A percentile compares a stretch with the other conserved stretches of the same genome.
These are phyloP conservation scores for Entomortierella beljakovae DNA, from an alignment of 192 early-diverging fungal genomes.

Conservation along the genomic window DNA sequence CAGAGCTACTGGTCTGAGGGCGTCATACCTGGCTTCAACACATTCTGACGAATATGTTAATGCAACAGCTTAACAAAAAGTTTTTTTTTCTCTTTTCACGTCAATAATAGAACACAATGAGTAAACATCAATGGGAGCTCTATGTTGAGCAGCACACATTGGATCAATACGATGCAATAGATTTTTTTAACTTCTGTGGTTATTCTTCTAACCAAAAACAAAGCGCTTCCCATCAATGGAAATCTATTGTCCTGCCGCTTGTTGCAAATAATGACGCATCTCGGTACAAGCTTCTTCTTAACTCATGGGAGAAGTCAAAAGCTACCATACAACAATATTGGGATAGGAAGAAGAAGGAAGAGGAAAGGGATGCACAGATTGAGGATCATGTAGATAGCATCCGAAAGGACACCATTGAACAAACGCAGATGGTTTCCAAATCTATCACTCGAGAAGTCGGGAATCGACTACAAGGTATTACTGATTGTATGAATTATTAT, in stretches of 20 bases:
- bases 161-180: constrained; percentile 17
- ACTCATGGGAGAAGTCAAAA: background rate
- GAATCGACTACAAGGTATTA: constrained; percentile 18
- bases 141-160: constrained; percentile 22
- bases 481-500: background rate
- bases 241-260: constrained; percentile 8
- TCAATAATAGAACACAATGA: constrained; percentile 10
- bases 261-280: constrained; percentile 1
- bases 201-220: constrained; percentile 5
- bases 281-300: constrained; percentile 9
- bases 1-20: constrained; percentile 22
- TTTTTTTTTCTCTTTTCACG: constrained; percentile 3
- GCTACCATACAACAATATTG: constrained; percentile 8
- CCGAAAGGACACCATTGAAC: constrained; percentile 10
- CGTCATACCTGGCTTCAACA: constrained; percentile 33
- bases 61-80: background rate
- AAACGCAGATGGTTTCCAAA: constrained; percentile 10
- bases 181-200: constrained; percentile 18
- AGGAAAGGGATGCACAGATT: constrained; percentile 8
- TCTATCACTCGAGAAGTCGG: constrained; percentile 11
- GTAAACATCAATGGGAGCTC: constrained; percentile 4
- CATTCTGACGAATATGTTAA: constrained; percentile 3
- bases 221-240: constrained; percentile 21
- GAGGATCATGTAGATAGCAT: constrained; percentile 17
- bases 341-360: background rate